These are phyloP conservation scores for Neofusicoccum laricinum DNA, from an alignment of 2,329 filamentous ascomycete genomes.

Conservation along the genomic window DNA sequence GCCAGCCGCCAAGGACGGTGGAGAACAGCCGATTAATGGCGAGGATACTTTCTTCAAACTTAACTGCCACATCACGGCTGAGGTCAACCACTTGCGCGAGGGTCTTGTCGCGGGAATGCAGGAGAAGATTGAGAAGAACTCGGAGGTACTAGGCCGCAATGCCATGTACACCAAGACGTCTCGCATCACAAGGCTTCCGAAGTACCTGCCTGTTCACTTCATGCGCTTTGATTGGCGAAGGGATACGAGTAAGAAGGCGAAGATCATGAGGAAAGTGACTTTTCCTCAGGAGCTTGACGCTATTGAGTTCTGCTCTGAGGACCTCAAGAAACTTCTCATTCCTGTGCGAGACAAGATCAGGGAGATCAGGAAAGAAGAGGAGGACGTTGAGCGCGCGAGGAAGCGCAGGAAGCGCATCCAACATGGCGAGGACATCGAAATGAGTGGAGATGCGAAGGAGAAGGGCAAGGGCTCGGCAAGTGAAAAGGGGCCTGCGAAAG, in stretches of 20 bases:
- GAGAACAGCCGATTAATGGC: conserved; percentile 65
- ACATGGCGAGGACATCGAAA: conserved; percentile 45
- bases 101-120: conserved; percentile 78
- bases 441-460: conserved; percentile 38
- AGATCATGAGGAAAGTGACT: conserved; percentile 98
- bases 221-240: conserved; percentile 98
- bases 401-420: conserved; percentile 81
- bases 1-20: conserved; percentile 67
- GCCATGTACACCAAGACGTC: conserved; percentile 86
- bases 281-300: conserved; percentile 92
- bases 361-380: conserved; percentile 90
- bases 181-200: conserved; percentile 84
- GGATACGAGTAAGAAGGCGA: conserved; percentile 95
- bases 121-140: conserved; percentile 90
- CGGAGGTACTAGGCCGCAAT: conserved; percentile 71
- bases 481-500: conserved; percentile 37
- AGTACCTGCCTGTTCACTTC: conserved; percentile 95
- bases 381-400: conserved; percentile 84
- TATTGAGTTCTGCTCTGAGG: conserved; percentile 92
- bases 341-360: conserved; percentile 96
- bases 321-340: conserved; percentile 75
- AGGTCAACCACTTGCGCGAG: conserved; percentile 87
- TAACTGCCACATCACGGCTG: conserved; percentile 87
- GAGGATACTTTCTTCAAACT: conserved; percentile 85
- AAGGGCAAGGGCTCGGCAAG: conserved; percentile 46